These are phyloP conservation scores for Herpetomonas tarakana DNA, from an alignment of 208 protist species.

Conservation along the genomic window DNA sequence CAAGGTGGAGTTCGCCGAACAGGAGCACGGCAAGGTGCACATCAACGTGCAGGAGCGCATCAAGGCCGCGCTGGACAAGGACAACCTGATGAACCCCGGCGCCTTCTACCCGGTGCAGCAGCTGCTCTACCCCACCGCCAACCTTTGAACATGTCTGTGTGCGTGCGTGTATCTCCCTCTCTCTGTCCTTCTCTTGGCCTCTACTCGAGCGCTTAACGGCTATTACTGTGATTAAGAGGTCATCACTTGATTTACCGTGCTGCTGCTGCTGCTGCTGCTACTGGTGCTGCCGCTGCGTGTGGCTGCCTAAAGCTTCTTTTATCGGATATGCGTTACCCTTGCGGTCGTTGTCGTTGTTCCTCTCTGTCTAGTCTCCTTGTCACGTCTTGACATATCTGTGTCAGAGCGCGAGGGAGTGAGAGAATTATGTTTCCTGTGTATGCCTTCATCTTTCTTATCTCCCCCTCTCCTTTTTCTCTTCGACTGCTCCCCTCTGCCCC, in stretches of 20 bases:
- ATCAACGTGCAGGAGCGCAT: constrained; percentile 81
- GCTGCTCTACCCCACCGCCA: constrained; percentile 28
- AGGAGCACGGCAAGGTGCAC: constrained; percentile 64
- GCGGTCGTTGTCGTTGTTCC: no score
- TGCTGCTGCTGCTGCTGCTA: neutral
- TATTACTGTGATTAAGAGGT: no score
- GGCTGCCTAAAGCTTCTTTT: no score
- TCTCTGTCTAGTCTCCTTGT: no score
- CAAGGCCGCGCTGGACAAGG: constrained; percentile 81
- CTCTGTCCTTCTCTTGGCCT: constrained; percentile 1
- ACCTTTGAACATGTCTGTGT: constrained; percentile 17
- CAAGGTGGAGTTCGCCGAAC: constrained; percentile 50
- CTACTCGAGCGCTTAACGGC: neutral
- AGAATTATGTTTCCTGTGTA: no score
- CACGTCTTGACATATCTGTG: no score
- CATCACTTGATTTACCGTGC: no score
- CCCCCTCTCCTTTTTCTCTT: no score
- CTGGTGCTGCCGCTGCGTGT: neutral
- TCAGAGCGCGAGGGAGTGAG: no score
- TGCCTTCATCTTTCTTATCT: no score
- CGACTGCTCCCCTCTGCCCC: no score
- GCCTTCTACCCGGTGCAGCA: constrained; percentile 68
- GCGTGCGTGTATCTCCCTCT: neutral
- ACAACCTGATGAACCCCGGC: constrained; percentile 88
- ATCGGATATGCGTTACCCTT: no score